These are phyloP conservation scores for Fusarium xyrophilum DNA, from an alignment of 2,329 filamentous ascomycete species.

Conservation along the genomic window DNA sequence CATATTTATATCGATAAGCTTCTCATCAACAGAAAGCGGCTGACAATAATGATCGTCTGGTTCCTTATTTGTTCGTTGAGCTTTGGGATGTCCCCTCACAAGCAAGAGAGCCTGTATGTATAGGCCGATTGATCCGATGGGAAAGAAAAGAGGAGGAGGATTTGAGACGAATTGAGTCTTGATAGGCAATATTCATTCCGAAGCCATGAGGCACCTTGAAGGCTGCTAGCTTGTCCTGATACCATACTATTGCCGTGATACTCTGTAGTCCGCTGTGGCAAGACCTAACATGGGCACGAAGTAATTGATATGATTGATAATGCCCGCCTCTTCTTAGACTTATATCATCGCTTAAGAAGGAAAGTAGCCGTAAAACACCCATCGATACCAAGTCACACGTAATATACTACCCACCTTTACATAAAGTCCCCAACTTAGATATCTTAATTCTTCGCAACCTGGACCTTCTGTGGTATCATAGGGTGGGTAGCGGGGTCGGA, in stretches of 20 bases:
- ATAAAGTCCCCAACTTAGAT: not conserved
- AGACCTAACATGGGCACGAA: not conserved
- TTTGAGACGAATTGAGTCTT: not conserved
- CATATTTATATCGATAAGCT: not conserved
- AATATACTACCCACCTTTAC: not conserved
- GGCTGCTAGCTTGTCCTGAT: not conserved
- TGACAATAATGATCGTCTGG: not conserved
- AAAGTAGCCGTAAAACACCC: not conserved
- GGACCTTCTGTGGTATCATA: not conserved
- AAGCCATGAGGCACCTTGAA: not conserved
- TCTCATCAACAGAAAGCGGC: not conserved
- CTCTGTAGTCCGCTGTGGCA: not conserved
- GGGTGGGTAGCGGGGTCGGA: not conserved
- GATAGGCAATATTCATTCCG: not conserved
- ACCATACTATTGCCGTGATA: not conserved
- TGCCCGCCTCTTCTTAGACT: not conserved
- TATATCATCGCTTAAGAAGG: not conserved
- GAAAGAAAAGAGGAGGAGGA: not conserved
- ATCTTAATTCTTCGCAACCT: not conserved
- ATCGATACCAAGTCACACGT: not conserved
- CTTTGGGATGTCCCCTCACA: not conserved
- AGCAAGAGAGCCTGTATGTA: not conserved
- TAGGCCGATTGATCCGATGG: not conserved
- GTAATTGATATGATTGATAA: not conserved
- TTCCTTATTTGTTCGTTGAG: not conserved